Evolutionary conservation across 2,329 filamentous ascomycete species (phyloP).

Genomic region (Aspergillus ibericus): DNA sequence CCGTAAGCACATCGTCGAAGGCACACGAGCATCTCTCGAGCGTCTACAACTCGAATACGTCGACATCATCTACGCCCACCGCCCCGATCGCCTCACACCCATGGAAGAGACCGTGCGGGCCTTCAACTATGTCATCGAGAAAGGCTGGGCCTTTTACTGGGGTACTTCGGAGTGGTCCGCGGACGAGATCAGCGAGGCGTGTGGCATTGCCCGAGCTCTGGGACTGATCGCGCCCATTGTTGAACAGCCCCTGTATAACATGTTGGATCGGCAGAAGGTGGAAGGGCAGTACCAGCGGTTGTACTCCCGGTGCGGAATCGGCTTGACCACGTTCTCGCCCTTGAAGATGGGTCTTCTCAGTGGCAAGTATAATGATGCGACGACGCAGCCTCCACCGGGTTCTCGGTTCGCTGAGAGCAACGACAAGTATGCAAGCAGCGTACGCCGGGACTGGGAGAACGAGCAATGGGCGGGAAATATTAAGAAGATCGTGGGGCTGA

Average conservation of each 20-base stretch:
- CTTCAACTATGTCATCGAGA: slow-evolving; percentile 70
- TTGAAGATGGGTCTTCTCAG: slow-evolving; percentile 63
- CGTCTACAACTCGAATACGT: slow-evolving; percentile 67
- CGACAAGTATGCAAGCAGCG: slow-evolving; percentile 56
- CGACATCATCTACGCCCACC: slow-evolving; percentile 70
- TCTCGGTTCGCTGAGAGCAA: slow-evolving; percentile 59
- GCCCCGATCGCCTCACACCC: slow-evolving; percentile 65
- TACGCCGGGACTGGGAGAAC: slow-evolving; percentile 44
- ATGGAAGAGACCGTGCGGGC: slow-evolving; percentile 72
- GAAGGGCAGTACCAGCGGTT: slow-evolving; percentile 62
- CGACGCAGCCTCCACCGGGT: slow-evolving; percentile 51
- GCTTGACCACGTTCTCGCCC: slow-evolving; percentile 65
- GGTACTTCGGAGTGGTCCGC: slow-evolving; percentile 69
- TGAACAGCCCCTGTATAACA: slow-evolving; percentile 67
- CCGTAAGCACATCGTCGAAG: slow-evolving; percentile 70
- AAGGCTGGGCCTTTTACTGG: slow-evolving; percentile 70
- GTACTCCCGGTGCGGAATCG: slow-evolving; percentile 61
- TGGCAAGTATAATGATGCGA: slow-evolving; percentile 67
- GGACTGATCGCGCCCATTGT: slow-evolving; percentile 55
- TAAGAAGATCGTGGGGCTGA: slow-evolving; percentile 57
- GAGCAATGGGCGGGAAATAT: slow-evolving; percentile 49
- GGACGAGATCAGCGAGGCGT: slow-evolving; percentile 65
- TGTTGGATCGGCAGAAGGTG: slow-evolving; percentile 61
- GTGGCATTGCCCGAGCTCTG: slow-evolving; percentile 60
- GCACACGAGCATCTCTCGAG: slow-evolving; percentile 59